Base-by-base conservation (phyloP, 768 basidiomycete species). In the Leucosporidium creatinivorum region DNA sequence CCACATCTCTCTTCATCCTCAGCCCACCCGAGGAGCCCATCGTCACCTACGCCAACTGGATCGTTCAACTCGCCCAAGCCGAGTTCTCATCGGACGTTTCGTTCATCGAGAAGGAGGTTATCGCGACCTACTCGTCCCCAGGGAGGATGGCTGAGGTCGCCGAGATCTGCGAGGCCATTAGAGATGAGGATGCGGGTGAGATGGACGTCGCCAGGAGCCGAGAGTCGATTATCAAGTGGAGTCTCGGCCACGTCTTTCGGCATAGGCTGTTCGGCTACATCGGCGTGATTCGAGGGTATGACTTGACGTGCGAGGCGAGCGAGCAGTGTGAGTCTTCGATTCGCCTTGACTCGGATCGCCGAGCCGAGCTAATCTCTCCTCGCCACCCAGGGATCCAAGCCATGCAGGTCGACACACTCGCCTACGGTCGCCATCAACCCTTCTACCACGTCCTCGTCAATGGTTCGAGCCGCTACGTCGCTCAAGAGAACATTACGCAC, bases 401-500 rank as follows among this genome's bases (percentile, higher is more conserved):
- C 28, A 71, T 71, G 69, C 66, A 52, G 4, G 69, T 71, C 47
- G 69, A 71, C 49, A 23, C 49, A 3, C 48, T 71, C 1, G 57
- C 66, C 19, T 50, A 47, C 33, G 69, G 69, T 2, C 49, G 69
- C 0, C 6, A 59, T 9, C 69, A 71, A 58, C 69, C 69, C 4
- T 71, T 71, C 58, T 71, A 71, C 52, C 69, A 71, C 56, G 66
- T 71, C 50, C 58, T 65, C 39, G 25, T 31, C 2, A 65, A 71
- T 39, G 69, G 69, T 7, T 62, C 60, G 0, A 15, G 44, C 12
- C 63, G 66, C 39, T 71, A 71, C 61, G 69, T 71, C 63, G 69
- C 69, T 3, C 36, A 56, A 19, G 69, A 71, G 30, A 71, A 71
- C 63, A 56, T 71, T 33, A 68, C 66, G 28, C 17, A 6, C 5